Percentiles rank a stretch among this genome's conserved stretches.
Conservation (phyloP, 192 early-diverging fungal species). For the Backusella macrospora region DNA sequence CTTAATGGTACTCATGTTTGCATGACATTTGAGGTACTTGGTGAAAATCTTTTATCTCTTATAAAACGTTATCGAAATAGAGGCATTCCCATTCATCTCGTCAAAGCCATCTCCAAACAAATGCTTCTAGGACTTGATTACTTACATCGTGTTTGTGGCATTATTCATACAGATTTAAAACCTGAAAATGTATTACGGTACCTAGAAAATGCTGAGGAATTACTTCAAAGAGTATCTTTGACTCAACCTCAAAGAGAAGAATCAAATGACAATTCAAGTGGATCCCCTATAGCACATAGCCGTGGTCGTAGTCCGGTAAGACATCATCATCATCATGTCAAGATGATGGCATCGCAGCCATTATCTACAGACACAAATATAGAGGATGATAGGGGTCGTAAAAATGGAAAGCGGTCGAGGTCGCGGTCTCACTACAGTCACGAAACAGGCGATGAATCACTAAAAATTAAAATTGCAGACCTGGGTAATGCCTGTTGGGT, state of each 20-base stretch:
- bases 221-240: conserved; percentile 50
- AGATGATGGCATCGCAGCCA: conserved; percentile 37
- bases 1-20: conserved; percentile 91
- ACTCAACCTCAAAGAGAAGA: conserved; percentile 20
- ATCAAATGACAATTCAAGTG: conserved; percentile 7
- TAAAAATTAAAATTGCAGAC: conserved; percentile 94
- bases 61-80: conserved; percentile 81
- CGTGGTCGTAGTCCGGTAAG: conserved; percentile 26
- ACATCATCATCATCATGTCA: conserved; percentile 13
- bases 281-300: not conserved
- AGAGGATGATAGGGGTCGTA: conserved; percentile 24
- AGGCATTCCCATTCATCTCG: conserved; percentile 84
- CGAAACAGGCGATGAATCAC: conserved; percentile 2
- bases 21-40: conserved; percentile 98
- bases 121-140: conserved; percentile 92
- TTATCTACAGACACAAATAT: conserved; percentile 22
- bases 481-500: conserved; percentile 97
- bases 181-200: conserved; percentile 97
- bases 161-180: conserved; percentile 98
- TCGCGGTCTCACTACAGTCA: not conserved
- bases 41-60: conserved; percentile 90
- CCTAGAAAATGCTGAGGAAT: conserved; percentile 83
- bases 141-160: conserved; percentile 89
- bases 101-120: conserved; percentile 91
- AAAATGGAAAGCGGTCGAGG: conserved; percentile 15